phyloP scores from a whole-genome alignment of 176 grass and related monocot species.

The Rhipidocladum racemiflorum region DNA sequence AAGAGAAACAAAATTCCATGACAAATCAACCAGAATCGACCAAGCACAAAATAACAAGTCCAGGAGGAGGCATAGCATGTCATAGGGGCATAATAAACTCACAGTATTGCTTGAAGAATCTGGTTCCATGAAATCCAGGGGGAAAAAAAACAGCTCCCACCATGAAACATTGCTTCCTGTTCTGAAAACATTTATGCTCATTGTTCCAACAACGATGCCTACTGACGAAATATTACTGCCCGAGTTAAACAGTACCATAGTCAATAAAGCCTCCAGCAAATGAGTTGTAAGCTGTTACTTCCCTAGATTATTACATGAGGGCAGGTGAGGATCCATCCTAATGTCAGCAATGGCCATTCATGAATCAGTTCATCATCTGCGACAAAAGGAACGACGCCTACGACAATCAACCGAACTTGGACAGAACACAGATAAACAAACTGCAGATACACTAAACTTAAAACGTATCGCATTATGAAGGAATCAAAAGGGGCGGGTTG shows the following conservation, averaged over 20 bases:
- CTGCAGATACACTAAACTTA: background rate
- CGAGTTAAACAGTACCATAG: background rate
- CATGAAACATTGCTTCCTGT: too few species aligned
- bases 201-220: background rate
- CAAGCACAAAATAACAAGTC: too few species aligned
- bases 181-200: too few species aligned
- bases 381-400: background rate
- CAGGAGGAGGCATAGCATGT: too few species aligned
- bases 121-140: background rate
- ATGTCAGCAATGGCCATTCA: too few species aligned
- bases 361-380: too few species aligned
- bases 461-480: background rate
- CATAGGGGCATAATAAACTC: too few species aligned
- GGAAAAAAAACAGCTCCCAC: background rate
- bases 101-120: background rate
- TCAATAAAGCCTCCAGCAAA: background rate
- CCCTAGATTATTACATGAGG: too few species aligned
- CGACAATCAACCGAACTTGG: background rate
- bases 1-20: too few species aligned
- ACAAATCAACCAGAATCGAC: too few species aligned
- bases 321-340: too few species aligned
- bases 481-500: background rate
- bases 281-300: too few species aligned
- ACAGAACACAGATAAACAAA: slow-evolving; percentile 11
- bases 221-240: background rate